Evolutionary conservation across 495 filamentous ascomycete species (phyloP).

Genomic region (Xylaria sp.): DNA sequence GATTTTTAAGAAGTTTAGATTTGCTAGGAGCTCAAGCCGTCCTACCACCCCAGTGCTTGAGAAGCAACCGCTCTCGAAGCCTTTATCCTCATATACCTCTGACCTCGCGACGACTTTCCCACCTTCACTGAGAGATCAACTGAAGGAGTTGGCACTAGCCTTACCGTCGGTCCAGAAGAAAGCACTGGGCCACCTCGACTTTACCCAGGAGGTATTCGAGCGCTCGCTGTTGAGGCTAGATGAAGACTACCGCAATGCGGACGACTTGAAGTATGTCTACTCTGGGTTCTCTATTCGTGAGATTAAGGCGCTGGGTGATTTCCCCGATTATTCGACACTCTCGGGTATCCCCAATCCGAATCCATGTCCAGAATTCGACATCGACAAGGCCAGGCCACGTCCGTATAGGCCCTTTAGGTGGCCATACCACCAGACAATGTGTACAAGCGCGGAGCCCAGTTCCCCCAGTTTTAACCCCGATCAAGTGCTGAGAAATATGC

Average conservation of each 20-base stretch:
- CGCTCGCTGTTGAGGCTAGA: conserved; percentile 33
- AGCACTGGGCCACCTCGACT: conserved; percentile 30
- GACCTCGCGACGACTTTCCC: conserved; percentile 30
- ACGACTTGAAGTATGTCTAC: conserved; percentile 43
- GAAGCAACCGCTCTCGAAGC: conserved; percentile 33
- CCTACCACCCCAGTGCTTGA: conserved; percentile 34
- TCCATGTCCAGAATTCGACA: conserved; percentile 67
- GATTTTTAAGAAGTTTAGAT: conserved; percentile 31
- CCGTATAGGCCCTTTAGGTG: conserved; percentile 85
- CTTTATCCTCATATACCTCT: conserved; percentile 27
- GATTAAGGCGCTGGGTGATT: conserved; percentile 76
- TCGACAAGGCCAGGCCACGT: conserved; percentile 68
- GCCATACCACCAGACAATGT: conserved; percentile 94
- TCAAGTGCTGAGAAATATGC: conserved; percentile 10
- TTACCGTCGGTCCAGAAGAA: conserved; percentile 30
- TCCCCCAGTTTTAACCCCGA: not conserved
- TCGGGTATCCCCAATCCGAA: conserved; percentile 79
- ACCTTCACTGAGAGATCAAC: conserved; percentile 43
- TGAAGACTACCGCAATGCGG: conserved; percentile 43
- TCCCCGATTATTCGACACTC: conserved; percentile 81
- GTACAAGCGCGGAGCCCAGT: conserved; percentile 56
- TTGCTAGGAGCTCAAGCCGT: conserved; percentile 23
- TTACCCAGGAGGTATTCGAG: conserved; percentile 27
- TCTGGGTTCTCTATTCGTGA: conserved; percentile 69
- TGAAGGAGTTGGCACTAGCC: conserved; percentile 36